These are phyloP conservation scores for Hordeum pubiflorum DNA, from an alignment of 202 grass and related monocot species.

Conservation along the genomic window DNA sequence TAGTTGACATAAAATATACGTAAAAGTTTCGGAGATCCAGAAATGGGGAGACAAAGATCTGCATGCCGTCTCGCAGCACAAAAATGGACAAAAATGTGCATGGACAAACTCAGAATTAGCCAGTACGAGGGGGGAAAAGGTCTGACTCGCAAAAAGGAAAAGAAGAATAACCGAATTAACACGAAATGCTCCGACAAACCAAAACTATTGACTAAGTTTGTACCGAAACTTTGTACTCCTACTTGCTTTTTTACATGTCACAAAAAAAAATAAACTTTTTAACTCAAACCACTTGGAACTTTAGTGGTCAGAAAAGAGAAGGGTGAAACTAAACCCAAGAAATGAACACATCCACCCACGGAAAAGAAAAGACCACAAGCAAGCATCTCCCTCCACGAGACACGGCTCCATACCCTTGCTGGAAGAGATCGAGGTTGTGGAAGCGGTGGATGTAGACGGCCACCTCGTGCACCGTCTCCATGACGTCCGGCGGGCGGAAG, in stretches of 20 bases:
- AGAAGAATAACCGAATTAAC: background rate
- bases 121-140: background rate
- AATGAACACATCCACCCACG: background rate
- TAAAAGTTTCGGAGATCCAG: background rate
- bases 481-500: conserved; percentile 50
- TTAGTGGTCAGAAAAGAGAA: conserved; percentile 1
- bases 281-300: conserved; percentile 13
- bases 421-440: conserved; percentile 99
- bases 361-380: conserved; percentile 6
- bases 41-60: background rate
- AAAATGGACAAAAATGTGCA: background rate
- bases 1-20: background rate
- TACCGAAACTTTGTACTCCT: background rate
- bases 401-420: conserved; percentile 63
- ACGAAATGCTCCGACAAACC: background rate
- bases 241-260: background rate
- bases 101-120: background rate
- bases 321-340: conserved; percentile 25
- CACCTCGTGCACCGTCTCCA: conserved; percentile 91
- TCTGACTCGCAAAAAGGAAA: background rate
- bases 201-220: background rate
- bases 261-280: background rate
- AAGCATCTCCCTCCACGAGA: background rate
- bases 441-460: conserved; percentile 96
- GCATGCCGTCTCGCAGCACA: background rate